A percentile compares a stretch with the other conserved stretches of the same genome.
Conservation (phyloP, 768 basidiomycete species). For the Coprinopsis cinerea region DNA sequence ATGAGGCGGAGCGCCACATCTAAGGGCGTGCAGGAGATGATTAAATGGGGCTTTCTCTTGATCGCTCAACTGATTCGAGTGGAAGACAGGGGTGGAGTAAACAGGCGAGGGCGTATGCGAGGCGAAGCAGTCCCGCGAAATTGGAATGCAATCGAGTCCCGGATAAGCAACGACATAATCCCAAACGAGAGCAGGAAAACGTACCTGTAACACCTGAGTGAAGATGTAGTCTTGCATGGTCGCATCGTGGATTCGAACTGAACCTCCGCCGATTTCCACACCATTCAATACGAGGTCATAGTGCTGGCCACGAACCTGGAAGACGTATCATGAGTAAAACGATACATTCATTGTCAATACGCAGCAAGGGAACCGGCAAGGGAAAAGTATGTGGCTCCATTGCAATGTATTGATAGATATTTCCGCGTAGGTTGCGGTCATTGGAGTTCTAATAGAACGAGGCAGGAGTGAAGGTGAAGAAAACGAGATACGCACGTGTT, state of each 20-base stretch:
- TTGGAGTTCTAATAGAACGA: too few species aligned
- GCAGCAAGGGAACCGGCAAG: neutral
- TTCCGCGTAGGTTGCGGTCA: conserved; percentile 5
- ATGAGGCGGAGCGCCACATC: conserved; percentile 91
- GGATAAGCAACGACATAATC: too few species aligned
- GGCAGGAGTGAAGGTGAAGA: conserved; percentile 8
- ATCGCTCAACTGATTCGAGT: conserved; percentile 53
- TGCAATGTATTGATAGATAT: too few species aligned
- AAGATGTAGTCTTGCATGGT: conserved; percentile 83
- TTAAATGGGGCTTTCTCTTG: conserved; percentile 71
- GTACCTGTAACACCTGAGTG: conserved; percentile 68
- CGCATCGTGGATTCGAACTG: conserved; percentile 88
- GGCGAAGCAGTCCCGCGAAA: too few species aligned
- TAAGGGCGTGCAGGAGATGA: conserved; percentile 81
- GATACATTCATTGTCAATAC: too few species aligned
- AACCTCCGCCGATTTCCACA: conserved; percentile 90
- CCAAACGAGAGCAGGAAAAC: too few species aligned
- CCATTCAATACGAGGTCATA: conserved; percentile 95
- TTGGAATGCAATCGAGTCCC: too few species aligned
- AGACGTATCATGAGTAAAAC: conserved; percentile 5
- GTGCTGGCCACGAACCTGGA: conserved; percentile 87
- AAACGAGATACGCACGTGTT: conserved; percentile 34
- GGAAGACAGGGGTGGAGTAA: conserved; percentile 11
- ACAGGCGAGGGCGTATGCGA: too few species aligned
- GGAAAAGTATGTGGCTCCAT: too few species aligned